These are phyloP conservation scores for Hyphopichia wangnamkhiaoensis DNA, from an alignment of 1,139 yeast genomes.

Conservation along the genomic window DNA sequence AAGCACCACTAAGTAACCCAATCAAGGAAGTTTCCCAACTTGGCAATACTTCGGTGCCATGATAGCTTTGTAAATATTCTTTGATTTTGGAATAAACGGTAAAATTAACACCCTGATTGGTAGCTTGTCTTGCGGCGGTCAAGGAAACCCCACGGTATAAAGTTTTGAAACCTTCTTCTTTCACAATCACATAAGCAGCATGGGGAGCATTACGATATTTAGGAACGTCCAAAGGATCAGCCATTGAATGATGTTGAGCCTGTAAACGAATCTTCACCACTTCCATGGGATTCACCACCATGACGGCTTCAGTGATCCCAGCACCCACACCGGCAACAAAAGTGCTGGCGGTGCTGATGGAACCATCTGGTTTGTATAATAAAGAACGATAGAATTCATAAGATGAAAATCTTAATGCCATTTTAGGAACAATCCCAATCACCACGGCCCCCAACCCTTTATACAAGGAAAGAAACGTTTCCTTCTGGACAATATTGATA, in stretches of 20 bases:
- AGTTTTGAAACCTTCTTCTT: slow-evolving; percentile 89
- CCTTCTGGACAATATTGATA: slow-evolving; percentile 70
- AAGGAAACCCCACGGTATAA: slow-evolving; percentile 92
- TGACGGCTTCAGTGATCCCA: slow-evolving; percentile 93
- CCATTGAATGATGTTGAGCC: slow-evolving; percentile 90
- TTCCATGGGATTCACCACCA: slow-evolving; percentile 96
- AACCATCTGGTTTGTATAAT: slow-evolving; percentile 66
- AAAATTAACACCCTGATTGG: slow-evolving; percentile 98
- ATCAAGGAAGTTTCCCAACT: slow-evolving; percentile 92
- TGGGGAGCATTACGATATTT: slow-evolving; percentile 93
- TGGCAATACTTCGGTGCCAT: slow-evolving; percentile 68
- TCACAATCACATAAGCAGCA: slow-evolving; percentile 79
- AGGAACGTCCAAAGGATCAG: slow-evolving; percentile 77
- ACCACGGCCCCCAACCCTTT: slow-evolving; percentile 97
- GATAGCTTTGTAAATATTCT: slow-evolving; percentile 67
- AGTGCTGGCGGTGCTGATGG: slow-evolving; percentile 68
- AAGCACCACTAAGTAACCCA: slow-evolving; percentile 92
- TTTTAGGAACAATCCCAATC: slow-evolving; percentile 95
- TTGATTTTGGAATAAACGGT: slow-evolving; percentile 90
- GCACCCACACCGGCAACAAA: slow-evolving; percentile 97
- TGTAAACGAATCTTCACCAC: slow-evolving; percentile 95
- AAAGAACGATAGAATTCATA: slow-evolving; percentile 83
- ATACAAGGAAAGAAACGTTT: slow-evolving; percentile 83
- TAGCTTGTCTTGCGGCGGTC: slow-evolving; percentile 97
- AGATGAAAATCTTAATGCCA: slow-evolving; percentile 95